Percentiles rank a stretch among this genome's conserved stretches.
phyloP scores from a whole-genome alignment of 1,284 basidiomycete genomes.

The Uromyces viciae-fabae region DNA sequence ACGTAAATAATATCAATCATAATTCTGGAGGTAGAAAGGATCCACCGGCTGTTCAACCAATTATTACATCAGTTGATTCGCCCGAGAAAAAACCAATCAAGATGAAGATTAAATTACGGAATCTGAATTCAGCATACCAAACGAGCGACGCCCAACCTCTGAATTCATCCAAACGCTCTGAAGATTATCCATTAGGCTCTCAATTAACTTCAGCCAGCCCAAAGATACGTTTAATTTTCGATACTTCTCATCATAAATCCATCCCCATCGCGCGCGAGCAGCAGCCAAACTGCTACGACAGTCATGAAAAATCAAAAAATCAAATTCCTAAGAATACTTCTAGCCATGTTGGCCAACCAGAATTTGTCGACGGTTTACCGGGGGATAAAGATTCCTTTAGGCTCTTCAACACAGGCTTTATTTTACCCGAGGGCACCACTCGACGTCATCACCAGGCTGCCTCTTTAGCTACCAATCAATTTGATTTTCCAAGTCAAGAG shows the following conservation, averaged over 20 bases:
- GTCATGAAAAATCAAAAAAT: background rate
- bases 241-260: background rate
- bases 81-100: too few relatives aligned
- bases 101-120: too few relatives aligned
- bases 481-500: slow-evolving; percentile 9
- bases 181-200: too few relatives aligned
- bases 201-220: slow-evolving; percentile 16
- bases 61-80: too few relatives aligned
- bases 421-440: slow-evolving; percentile 37
- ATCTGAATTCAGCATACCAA: too few relatives aligned
- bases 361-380: slow-evolving; percentile 39
- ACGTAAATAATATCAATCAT: too few relatives aligned
- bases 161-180: too few relatives aligned
- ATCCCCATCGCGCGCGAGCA: background rate
- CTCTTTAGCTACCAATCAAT: slow-evolving; percentile 8
- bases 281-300: background rate
- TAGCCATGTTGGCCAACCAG: slow-evolving; percentile 21
- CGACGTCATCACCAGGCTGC: slow-evolving; percentile 17
- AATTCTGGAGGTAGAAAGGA: too few relatives aligned
- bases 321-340: slow-evolving; percentile 22
- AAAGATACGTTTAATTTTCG: slow-evolving; percentile 37
- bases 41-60: too few relatives aligned
- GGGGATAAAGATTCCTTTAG: slow-evolving; percentile 43
- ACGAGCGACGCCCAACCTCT: too few relatives aligned
- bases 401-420: slow-evolving; percentile 44